phyloP scores from a whole-genome alignment of 306 rosid genomes.

The Pyrus pyrifolia region DNA sequence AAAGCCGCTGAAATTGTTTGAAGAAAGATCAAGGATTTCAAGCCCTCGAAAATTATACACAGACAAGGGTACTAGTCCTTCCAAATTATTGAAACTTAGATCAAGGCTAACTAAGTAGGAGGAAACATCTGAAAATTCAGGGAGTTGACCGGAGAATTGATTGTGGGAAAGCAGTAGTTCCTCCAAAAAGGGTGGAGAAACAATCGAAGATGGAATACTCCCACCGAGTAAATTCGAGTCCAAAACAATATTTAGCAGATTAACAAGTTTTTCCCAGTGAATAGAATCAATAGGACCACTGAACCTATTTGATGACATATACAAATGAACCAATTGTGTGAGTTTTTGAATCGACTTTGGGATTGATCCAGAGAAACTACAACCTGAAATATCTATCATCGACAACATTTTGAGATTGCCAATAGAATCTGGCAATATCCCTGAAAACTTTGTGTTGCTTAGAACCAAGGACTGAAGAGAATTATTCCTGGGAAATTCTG shows the following conservation, averaged over 20 bases:
- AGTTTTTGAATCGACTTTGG: constrained; percentile 17
- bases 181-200: constrained; percentile 13
- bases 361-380: constrained; percentile 20
- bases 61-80: constrained; percentile 27
- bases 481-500: constrained; percentile 7
- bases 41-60: constrained; percentile 14
- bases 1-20: constrained; percentile 12
- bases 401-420: constrained; percentile 15
- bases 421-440: constrained; percentile 16
- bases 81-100: constrained; percentile 34
- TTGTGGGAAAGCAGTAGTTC: constrained; percentile 12
- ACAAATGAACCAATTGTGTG: constrained; percentile 11
- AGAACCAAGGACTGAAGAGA: constrained; percentile 11
- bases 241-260: constrained; percentile 19
- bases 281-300: constrained; percentile 13
- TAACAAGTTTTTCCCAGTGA: background rate
- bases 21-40: background rate
- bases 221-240: constrained; percentile 21
- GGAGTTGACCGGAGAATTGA: constrained; percentile 12
- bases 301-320: constrained; percentile 13
- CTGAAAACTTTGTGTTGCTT: constrained; percentile 2
- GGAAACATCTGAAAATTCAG: constrained; percentile 6
- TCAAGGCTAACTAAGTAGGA: constrained; percentile 15
- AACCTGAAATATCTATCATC: constrained; percentile 3
- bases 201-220: constrained; percentile 12